These are phyloP conservation scores for Tolypocladium paradoxum DNA, from an alignment of 2,329 filamentous ascomycete species.

Conservation along the genomic window DNA sequence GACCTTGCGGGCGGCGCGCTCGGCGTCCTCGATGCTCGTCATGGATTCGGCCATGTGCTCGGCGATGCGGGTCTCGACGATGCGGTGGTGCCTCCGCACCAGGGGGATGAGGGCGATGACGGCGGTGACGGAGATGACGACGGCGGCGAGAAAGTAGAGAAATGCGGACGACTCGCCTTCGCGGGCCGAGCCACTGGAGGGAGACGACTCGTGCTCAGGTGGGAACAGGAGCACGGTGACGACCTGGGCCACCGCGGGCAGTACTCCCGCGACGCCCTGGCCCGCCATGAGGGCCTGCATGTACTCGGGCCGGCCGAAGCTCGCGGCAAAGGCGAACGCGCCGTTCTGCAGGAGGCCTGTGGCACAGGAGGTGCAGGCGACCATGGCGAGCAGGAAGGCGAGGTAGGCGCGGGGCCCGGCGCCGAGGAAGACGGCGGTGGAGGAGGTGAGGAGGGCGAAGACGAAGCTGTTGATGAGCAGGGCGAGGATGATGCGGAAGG, in stretches of 20 bases:
- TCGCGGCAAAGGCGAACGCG: slow-evolving; percentile 79
- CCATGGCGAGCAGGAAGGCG: slow-evolving; percentile 70
- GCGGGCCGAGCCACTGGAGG: slow-evolving; percentile 9
- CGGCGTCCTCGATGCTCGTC: slow-evolving; percentile 39
- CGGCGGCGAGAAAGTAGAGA: slow-evolving; percentile 83
- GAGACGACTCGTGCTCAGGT: slow-evolving; percentile 19
- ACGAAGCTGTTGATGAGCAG: slow-evolving; percentile 67
- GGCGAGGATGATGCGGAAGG: slow-evolving; percentile 69
- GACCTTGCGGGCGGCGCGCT: slow-evolving; percentile 39
- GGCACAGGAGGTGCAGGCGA: slow-evolving; percentile 67
- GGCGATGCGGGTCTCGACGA: slow-evolving; percentile 37
- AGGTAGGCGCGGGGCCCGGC: slow-evolving; percentile 60
- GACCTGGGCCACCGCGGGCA: slow-evolving; percentile 82
- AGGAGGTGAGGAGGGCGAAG: slow-evolving; percentile 70
- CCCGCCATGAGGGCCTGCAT: slow-evolving; percentile 95
- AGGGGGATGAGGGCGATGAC: slow-evolving; percentile 68
- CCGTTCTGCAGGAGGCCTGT: slow-evolving; percentile 88
- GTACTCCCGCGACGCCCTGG: slow-evolving; percentile 81
- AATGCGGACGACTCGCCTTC: slow-evolving; percentile 54
- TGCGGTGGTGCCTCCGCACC: slow-evolving; percentile 45
- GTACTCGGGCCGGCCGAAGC: slow-evolving; percentile 78
- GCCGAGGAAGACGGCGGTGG: slow-evolving; percentile 58
- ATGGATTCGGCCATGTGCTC: slow-evolving; percentile 39
- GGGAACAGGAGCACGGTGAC: slow-evolving; percentile 57
- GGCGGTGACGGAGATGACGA: slow-evolving; percentile 58